These are phyloP conservation scores for Diaporthe aspalathi DNA, from an alignment of 2,329 filamentous ascomycete species.

Conservation along the genomic window DNA sequence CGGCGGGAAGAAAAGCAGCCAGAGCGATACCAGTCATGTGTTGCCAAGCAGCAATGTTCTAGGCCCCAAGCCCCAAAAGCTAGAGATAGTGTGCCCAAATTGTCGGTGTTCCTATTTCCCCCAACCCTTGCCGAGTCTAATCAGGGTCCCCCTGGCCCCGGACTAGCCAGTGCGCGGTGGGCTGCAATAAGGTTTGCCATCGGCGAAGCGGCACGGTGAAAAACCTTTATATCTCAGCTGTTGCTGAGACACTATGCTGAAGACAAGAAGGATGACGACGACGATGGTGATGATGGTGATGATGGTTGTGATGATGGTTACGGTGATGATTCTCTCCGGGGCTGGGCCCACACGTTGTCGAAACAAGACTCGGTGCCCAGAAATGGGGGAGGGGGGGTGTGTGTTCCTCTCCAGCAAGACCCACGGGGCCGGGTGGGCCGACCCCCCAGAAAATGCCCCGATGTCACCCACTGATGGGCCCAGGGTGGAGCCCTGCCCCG, in stretches of 20 bases:
- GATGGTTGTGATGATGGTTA: too few species aligned
- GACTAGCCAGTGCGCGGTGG: not conserved
- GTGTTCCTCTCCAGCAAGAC: constrained; percentile 7
- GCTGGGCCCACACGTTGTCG: constrained; percentile 8
- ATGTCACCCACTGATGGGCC: constrained; percentile 25
- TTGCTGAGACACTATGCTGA: not conserved
- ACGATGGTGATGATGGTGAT: too few species aligned
- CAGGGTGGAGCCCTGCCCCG: constrained; percentile 4
- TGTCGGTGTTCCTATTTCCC: not conserved
- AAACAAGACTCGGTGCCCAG: constrained; percentile 29
- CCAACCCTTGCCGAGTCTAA: constrained; percentile 12
- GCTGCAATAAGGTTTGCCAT: not conserved
- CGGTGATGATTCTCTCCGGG: not conserved
- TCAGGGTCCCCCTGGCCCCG: not conserved
- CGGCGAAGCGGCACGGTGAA: not conserved
- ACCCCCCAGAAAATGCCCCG: not conserved
- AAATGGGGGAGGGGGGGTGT: too few species aligned
- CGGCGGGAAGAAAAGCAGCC: not conserved
- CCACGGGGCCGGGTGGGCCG: not conserved
- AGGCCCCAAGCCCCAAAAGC: constrained; percentile 10
- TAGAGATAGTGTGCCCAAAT: not conserved
- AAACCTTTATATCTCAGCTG: not conserved
- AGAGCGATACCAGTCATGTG: not conserved
- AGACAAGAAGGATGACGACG: not conserved
- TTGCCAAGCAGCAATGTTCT: constrained; percentile 6